Evolutionary conservation across 768 basidiomycete genomes (phyloP), one percentile per base, ranked within the genome.

Genomic region (Naganishia vaughanmartiniae): DNA sequence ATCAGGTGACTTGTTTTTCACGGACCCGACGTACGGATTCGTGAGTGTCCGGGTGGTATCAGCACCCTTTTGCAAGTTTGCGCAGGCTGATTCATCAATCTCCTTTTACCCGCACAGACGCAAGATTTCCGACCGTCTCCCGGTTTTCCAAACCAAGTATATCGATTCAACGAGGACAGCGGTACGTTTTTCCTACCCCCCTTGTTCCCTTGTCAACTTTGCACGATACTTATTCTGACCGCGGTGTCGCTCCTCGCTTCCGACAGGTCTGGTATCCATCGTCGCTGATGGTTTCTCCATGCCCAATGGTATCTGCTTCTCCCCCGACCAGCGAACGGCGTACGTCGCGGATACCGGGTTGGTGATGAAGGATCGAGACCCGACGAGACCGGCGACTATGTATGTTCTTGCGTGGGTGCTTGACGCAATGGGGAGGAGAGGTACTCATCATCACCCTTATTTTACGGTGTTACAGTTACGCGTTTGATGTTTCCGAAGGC

Each of bases 271-370:
- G 34, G 85, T 92, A 7, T 85, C 86, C 2, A 88, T 89, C 10
- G 88, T 91, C 2, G 90, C 91, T 2, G 88, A 89, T 72, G 88
- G 87, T n/a, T 89, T 92, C 75, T 84, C 85, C 70, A 85, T 85
- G 73, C 85, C 85, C 54, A 92, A 92, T 75, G 91, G 90, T 0
- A 85, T 92, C 65, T 88, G 89, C 0, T 88, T 91, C 78, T 85
- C 85, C n/a, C 80, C 83, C 1, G 87, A 89, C 72, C 89, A 89
- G 11, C 85, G 80, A 58, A 85, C 83, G 10, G 89, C 87, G 3
- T 92, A 88, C 76, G 83, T 91, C 26, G 72, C 79, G n/a, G 79
- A 80, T 70, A 80, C 79, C 1, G 79, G 79, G 51, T 69, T 70
- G 71, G 68, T 65, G 72, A 65, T 60, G 70, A 73, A 74, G 51